These are phyloP conservation scores for Flaveria floridana DNA, from an alignment of 140 eudicot genomes.

Conservation along the genomic window DNA sequence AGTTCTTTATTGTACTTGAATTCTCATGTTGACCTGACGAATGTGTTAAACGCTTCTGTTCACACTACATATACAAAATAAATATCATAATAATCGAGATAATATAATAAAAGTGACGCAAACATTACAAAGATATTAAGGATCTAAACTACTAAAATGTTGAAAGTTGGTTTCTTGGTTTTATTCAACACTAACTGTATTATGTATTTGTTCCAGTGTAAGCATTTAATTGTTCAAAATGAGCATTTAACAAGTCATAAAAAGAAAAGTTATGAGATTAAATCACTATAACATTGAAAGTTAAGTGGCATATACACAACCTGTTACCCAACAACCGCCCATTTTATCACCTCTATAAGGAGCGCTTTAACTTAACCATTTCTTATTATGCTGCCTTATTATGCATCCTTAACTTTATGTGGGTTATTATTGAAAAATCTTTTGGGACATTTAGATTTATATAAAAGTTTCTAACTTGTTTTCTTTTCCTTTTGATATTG, in stretches of 20 bases:
- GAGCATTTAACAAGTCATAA: too few species aligned
- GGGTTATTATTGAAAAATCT: background rate
- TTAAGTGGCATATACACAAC: background rate
- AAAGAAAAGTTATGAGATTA: too few species aligned
- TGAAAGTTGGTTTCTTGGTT: too few species aligned
- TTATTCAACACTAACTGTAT: too few species aligned
- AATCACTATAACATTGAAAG: background rate
- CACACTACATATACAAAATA: background rate
- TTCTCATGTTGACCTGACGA: background rate
- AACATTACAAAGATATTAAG: background rate
- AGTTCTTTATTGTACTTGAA: background rate
- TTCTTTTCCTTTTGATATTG: constrained; percentile 12
- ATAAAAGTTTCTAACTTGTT: constrained; percentile 18
- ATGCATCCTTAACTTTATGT: background rate
- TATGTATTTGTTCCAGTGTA: too few species aligned
- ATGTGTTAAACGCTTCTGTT: background rate
- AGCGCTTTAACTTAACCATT: background rate
- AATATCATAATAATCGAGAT: background rate
- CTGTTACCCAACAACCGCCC: background rate
- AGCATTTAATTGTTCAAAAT: too few species aligned
- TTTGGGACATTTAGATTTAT: constrained; percentile 4
- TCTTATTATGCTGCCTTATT: background rate
- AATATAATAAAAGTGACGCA: background rate
- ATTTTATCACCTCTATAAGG: constrained; percentile 8
- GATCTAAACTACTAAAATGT: background rate